These are phyloP conservation scores for Skeletonema tropicum DNA, from an alignment of 108 stramenopile species.

Conservation along the genomic window DNA sequence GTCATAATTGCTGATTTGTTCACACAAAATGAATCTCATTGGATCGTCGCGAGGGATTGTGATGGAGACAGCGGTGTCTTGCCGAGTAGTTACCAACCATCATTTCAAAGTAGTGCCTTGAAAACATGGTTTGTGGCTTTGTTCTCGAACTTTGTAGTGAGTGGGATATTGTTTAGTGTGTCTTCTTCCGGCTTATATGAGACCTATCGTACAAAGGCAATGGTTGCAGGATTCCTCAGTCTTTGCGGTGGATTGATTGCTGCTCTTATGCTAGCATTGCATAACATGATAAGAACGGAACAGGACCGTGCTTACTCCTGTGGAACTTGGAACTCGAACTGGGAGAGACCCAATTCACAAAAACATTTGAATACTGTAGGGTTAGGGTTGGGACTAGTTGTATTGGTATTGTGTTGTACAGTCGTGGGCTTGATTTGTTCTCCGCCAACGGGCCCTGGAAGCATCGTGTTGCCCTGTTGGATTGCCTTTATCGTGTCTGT, in stretches of 20 bases:
- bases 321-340: too few relatives aligned
- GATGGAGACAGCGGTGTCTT: neutral
- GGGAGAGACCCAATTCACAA: too few relatives aligned
- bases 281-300: neutral
- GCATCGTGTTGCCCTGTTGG: neutral
- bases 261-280: neutral
- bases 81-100: neutral
- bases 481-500: neutral
- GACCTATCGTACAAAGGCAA: neutral
- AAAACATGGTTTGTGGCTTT: neutral
- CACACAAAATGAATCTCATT: neutral
- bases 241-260: neutral
- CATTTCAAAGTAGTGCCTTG: neutral
- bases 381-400: too few relatives aligned
- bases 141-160: neutral
- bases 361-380: too few relatives aligned
- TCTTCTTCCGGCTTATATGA: neutral
- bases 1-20: neutral
- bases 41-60: slow-evolving; percentile 1
- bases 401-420: neutral
- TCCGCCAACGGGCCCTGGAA: neutral
- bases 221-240: neutral
- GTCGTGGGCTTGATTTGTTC: neutral
- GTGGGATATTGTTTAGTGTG: neutral
- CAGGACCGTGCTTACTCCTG: too few relatives aligned